Conservation (phyloP, 179 eudicot species). For the Beta macrorhiza region DNA sequence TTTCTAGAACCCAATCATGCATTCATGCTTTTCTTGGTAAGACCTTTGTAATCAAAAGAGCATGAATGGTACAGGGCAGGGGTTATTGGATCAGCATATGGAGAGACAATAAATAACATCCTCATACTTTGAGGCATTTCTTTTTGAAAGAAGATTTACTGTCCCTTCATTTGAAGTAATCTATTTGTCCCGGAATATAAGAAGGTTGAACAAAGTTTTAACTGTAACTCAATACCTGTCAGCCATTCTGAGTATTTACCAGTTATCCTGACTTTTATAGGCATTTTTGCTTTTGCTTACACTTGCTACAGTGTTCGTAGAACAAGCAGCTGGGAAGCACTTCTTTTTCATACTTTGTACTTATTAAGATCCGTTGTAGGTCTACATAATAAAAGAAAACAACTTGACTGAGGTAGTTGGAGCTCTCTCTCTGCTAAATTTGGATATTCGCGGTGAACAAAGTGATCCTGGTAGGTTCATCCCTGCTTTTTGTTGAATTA, state of each 20-base stretch:
- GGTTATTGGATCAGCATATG: too few relatives aligned
- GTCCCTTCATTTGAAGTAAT: not conserved
- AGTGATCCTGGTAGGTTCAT: slow-evolving; percentile 34
- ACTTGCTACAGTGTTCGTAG: not conserved
- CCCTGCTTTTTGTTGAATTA: not conserved
- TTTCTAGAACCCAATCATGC: too few relatives aligned
- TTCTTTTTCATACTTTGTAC: not conserved
- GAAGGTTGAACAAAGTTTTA: not conserved
- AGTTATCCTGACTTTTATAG: not conserved
- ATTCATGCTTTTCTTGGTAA: too few relatives aligned
- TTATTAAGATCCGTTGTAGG: slow-evolving; percentile 31
- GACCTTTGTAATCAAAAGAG: too few relatives aligned
- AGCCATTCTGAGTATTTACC: not conserved
- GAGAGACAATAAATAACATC: not conserved
- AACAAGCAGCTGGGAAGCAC: not conserved
- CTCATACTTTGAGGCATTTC: not conserved
- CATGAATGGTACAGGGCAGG: too few relatives aligned
- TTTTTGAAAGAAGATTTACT: not conserved
- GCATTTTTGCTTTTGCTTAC: not conserved
- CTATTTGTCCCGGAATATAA: not conserved
- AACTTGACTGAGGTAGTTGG: slow-evolving; percentile 43
- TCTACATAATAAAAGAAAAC: slow-evolving; percentile 42
- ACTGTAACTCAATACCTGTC: not conserved
- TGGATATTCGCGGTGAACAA: slow-evolving; percentile 30
- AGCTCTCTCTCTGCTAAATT: slow-evolving; percentile 36